Conservation (phyloP, 1,284 basidiomycete species). For the Cryptococcus depauperatus region DNA sequence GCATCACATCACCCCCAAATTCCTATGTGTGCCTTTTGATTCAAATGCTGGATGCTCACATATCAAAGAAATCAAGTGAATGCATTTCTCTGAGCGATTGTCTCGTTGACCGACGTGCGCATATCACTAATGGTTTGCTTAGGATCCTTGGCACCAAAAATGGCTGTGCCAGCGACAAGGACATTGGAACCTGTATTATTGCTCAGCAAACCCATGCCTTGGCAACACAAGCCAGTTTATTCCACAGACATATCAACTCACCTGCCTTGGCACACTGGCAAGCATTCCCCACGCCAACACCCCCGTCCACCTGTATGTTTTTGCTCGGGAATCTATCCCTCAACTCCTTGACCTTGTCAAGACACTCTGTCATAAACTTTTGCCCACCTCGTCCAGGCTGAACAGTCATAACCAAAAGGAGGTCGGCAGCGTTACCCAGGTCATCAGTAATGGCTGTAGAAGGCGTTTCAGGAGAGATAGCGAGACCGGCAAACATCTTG, state of each 20-base stretch:
- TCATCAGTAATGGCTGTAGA: slow-evolving; percentile 74
- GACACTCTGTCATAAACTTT: slow-evolving; percentile 89
- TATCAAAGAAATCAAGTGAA: neutral
- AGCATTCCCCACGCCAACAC: slow-evolving; percentile 85
- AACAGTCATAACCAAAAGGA: slow-evolving; percentile 97
- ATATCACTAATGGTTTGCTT: slow-evolving; percentile 67
- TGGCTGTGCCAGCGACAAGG: slow-evolving; percentile 94
- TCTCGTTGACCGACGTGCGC: slow-evolving; percentile 62
- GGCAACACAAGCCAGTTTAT: too few species aligned
- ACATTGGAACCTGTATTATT: slow-evolving; percentile 94
- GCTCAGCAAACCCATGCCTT: too few species aligned
- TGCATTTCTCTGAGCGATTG: slow-evolving; percentile 15
- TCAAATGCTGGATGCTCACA: neutral
- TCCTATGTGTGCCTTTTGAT: neutral
- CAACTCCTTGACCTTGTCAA: slow-evolving; percentile 72
- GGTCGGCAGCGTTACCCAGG: slow-evolving; percentile 70
- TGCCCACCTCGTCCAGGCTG: slow-evolving; percentile 90
- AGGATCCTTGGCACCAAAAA: slow-evolving; percentile 76
- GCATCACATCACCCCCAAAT: neutral
- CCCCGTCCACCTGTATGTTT: slow-evolving; percentile 97
- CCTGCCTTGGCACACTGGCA: slow-evolving; percentile 84
- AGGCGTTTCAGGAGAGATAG: slow-evolving; percentile 88
- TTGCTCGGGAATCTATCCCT: slow-evolving; percentile 73
- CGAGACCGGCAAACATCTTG: slow-evolving; percentile 81
- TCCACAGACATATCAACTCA: slow-evolving; percentile 47